A percentile compares a stretch with the other conserved stretches of the same genome.
These are phyloP conservation scores for Podila horticola DNA, from an alignment of 192 early-diverging fungal species.

Conservation along the genomic window DNA sequence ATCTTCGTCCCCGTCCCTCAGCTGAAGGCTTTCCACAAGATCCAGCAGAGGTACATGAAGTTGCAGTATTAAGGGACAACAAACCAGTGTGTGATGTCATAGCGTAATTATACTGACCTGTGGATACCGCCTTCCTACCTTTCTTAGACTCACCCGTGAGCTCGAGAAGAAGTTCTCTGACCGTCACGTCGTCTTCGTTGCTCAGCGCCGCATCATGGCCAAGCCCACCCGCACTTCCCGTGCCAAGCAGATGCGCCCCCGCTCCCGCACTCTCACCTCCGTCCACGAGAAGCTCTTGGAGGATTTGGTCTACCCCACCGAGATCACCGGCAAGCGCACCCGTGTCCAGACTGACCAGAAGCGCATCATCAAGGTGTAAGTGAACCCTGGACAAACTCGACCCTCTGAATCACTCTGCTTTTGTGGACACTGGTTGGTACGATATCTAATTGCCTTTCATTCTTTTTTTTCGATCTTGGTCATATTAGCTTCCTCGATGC, in stretches of 20 bases:
- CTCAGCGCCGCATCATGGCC: slow-evolving; percentile 95
- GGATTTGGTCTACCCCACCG: slow-evolving; percentile 98
- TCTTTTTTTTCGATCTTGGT: no score
- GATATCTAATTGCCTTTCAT: no score
- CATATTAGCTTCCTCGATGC: slow-evolving; percentile 85
- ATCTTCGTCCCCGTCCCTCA: slow-evolving; percentile 97
- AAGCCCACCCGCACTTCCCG: slow-evolving; percentile 92
- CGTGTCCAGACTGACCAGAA: slow-evolving; percentile 95
- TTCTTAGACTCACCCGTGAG: slow-evolving; percentile 97
- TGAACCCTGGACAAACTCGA: slow-evolving; percentile 10
- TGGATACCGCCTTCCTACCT: no score
- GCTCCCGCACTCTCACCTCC: slow-evolving; percentile 94
- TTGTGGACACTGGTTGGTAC: no score
- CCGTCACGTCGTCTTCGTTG: slow-evolving; percentile 93
- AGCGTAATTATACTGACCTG: no score
- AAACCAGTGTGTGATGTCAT: no score
- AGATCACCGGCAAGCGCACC: slow-evolving; percentile 99
- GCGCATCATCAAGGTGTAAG: slow-evolving; percentile 94
- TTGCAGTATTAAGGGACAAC: no score
- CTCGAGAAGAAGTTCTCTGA: slow-evolving; percentile 99
- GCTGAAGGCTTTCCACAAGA: slow-evolving; percentile 95
- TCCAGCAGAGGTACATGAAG: no score
- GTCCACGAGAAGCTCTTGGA: slow-evolving; percentile 98
- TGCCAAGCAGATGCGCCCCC: slow-evolving; percentile 92
- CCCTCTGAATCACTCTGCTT: no score